Conservation (phyloP, 2,329 filamentous ascomycete genomes). For the Fusarium domesticum region DNA sequence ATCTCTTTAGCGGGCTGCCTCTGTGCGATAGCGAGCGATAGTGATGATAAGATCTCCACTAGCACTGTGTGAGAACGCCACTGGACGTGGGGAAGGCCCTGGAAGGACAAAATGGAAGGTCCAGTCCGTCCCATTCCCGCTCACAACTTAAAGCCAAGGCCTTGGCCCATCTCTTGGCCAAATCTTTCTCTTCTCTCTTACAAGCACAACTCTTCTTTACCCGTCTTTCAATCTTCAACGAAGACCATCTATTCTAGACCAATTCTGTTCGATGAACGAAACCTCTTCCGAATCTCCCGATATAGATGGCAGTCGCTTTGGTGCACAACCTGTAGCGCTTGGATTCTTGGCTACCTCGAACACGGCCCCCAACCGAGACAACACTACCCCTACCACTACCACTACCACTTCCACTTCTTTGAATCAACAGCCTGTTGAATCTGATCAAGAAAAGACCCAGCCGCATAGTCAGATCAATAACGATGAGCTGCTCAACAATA, state of each 20-base stretch:
- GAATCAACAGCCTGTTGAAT: conserved; percentile 11
- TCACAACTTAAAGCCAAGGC: conserved; percentile 24
- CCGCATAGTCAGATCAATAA: conserved; percentile 9
- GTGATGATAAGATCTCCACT: conserved; percentile 7
- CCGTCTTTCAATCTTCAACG: background rate
- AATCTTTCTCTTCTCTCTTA: background rate
- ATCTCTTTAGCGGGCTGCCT: conserved; percentile 3
- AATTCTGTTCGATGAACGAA: conserved; percentile 60
- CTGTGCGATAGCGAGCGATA: too few relatives aligned
- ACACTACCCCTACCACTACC: too few relatives aligned
- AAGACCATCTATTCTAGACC: background rate
- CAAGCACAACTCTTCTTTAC: conserved; percentile 11
- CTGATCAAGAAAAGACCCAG: conserved; percentile 13
- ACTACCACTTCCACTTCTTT: too few relatives aligned
- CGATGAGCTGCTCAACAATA: conserved; percentile 12
- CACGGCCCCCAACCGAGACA: conserved; percentile 4
- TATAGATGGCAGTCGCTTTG: conserved; percentile 56
- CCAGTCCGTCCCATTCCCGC: conserved; percentile 4
- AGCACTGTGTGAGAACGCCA: conserved; percentile 6
- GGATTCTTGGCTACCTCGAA: conserved; percentile 35
- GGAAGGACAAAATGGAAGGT: background rate
- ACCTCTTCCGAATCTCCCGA: conserved; percentile 51
- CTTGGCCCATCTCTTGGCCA: conserved; percentile 12
- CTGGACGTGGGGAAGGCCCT: conserved; percentile 7
- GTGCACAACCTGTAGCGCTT: conserved; percentile 54